Evolutionary conservation across 148 eudicot species (phyloP).

Genomic region (Rhododendron mucronatum): DNA sequence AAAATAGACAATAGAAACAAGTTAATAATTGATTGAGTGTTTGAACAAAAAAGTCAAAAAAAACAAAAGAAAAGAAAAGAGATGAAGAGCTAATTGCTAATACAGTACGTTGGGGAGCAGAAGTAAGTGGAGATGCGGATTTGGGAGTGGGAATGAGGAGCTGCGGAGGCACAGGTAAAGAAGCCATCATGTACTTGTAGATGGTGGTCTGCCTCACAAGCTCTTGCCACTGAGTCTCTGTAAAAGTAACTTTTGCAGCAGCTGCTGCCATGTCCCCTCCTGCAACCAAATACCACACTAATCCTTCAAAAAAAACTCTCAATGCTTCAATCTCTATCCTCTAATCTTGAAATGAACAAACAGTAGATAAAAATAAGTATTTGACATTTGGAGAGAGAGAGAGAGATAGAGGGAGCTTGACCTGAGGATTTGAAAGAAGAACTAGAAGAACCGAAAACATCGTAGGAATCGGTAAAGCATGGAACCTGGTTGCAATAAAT

Average conservation of each 20-base stretch:
- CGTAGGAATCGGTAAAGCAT: slow-evolving; percentile 18
- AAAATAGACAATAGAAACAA: background rate
- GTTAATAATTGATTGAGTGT: background rate
- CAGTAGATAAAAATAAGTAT: background rate
- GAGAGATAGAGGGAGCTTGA: background rate
- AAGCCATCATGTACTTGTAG: slow-evolving; percentile 70
- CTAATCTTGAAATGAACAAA: background rate
- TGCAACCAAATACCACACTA: slow-evolving; percentile 6
- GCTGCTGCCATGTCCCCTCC: slow-evolving; percentile 16
- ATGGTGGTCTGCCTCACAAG: slow-evolving; percentile 68
- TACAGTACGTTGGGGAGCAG: slow-evolving; percentile 23
- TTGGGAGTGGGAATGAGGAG: slow-evolving; percentile 42
- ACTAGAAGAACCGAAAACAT: slow-evolving; percentile 15
- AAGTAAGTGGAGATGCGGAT: slow-evolving; percentile 12
- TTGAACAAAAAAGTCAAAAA: background rate
- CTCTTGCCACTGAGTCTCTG: slow-evolving; percentile 66
- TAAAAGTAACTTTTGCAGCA: slow-evolving; percentile 35
- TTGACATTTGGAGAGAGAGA: background rate
- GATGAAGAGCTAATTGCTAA: slow-evolving; percentile 11
- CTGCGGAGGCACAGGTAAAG: slow-evolving; percentile 64
- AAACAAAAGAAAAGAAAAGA: background rate
- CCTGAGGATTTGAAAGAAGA: slow-evolving; percentile 28
- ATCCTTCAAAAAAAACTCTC: background rate
- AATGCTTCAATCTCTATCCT: background rate
- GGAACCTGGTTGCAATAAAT: slow-evolving; percentile 11